Evolutionary conservation across 306 rosid species (phyloP), one percentile per base, ranked within the genome.

Genomic region (Pyrus communis): DNA sequence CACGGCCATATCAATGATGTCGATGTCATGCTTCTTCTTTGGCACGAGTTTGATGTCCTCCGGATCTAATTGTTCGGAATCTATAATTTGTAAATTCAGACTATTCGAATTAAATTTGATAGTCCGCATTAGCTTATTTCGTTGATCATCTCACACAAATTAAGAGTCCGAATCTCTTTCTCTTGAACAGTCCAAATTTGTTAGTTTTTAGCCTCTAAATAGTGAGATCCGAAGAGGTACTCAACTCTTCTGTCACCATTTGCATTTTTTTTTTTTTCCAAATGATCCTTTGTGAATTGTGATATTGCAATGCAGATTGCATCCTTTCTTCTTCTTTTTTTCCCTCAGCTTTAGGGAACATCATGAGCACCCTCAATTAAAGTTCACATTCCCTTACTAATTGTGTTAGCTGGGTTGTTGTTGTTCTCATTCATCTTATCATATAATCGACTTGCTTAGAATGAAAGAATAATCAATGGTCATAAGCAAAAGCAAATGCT

Each of bases 381-480:
- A 73, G 57, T 18, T 59, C 40, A 38, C 55, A 51, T 31, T 64
- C 38, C 25, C 27, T 63, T 33, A 33, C 52, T 35, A 33, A 25
- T 11, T 69, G 23, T 25, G 59, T 11, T 18, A 40, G 59, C 68
- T 74, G 69, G 77, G 69, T 42, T 59, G 17, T 40, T 64, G 19
- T 55, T 49, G 27, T 58, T 45, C 74, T 30, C 15, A 70, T 61
- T 52, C 4, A 55, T 70, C 33, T 31, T 64, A 13, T 38, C 55
- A 76, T 57, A 2, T 23, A 17, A 22, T 60, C 43, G 43, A 49
- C 67, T 83, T 64, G 81, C 85, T 82, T 83, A 52, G 67, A 83
- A 64, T 64, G 72, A 73, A 78, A 80, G 80, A 79, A 63, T 79
- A 70, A 25, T 83, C 75, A 79, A 69, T 42, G 42, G 54, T n/a